Evolutionary conservation across 495 filamentous ascomycete genomes (phyloP).

Genomic region (Penicillium verhagenii): DNA sequence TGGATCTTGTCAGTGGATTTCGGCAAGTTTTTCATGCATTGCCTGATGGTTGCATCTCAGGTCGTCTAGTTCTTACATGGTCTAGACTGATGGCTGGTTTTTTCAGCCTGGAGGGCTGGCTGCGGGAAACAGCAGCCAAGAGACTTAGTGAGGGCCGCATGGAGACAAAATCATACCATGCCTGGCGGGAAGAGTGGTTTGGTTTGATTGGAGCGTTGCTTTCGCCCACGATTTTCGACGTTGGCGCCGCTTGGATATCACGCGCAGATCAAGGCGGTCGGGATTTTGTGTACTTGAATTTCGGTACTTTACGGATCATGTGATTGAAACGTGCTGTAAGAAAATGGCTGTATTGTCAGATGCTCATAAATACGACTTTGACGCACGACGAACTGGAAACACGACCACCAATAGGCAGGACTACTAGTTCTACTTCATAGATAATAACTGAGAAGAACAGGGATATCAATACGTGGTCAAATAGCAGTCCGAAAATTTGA

Average conservation of each 20-base stretch:
- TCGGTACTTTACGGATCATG: neutral
- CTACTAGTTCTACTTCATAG: too few relatives aligned
- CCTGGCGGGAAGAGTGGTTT: neutral
- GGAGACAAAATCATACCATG: slow-evolving; percentile 72
- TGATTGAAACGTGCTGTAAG: too few relatives aligned
- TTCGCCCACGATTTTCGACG: slow-evolving; percentile 3
- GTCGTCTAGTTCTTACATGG: slow-evolving; percentile 34
- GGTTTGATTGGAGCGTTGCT: neutral
- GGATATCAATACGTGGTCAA: too few relatives aligned
- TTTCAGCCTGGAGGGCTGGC: slow-evolving; percentile 33
- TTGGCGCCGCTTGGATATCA: slow-evolving; percentile 3
- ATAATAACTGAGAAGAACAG: too few relatives aligned
- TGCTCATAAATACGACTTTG: too few relatives aligned
- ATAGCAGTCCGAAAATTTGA: neutral
- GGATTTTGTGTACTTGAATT: neutral
- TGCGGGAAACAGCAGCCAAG: slow-evolving; percentile 32
- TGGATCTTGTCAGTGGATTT: slow-evolving; percentile 7
- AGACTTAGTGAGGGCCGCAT: slow-evolving; percentile 33
- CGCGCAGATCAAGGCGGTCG: slow-evolving; percentile 2
- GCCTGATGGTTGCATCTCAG: neutral
- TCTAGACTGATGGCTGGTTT: slow-evolving; percentile 42
- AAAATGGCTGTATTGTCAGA: too few relatives aligned
- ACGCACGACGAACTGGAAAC: too few relatives aligned
- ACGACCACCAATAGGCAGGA: too few relatives aligned
- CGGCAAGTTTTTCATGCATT: neutral